Conservation (phyloP, 208 protist genomes). For the Wallacemonas collosoma region DNA sequence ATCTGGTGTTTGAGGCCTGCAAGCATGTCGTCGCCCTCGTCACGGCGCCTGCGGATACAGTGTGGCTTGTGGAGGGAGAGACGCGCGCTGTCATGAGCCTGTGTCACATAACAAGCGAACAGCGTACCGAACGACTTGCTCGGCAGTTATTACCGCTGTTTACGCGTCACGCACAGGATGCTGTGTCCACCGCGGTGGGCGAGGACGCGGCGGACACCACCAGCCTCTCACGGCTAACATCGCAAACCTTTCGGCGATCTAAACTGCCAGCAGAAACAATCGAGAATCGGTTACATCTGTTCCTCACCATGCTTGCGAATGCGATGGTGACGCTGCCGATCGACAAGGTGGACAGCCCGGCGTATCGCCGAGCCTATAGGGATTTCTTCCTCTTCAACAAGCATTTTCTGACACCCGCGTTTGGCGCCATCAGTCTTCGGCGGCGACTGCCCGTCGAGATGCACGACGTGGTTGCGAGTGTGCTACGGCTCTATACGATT, state of each 20-base stretch:
- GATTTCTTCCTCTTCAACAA: conserved; percentile 64
- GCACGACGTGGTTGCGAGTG: conserved; percentile 28
- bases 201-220: neutral
- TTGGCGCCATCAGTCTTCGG: conserved; percentile 64
- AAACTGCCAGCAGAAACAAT: conserved; percentile 67
- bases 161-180: conserved; percentile 27
- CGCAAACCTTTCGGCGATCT: neutral
- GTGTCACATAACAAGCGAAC: conserved; percentile 1
- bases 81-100: neutral
- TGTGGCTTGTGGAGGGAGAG: conserved; percentile 9
- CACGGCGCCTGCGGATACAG: conserved; percentile 15
- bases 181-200: neutral
- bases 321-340: conserved; percentile 29
- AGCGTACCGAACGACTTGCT: conserved; percentile 4
- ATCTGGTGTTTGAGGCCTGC: conserved; percentile 49
- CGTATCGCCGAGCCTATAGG: conserved; percentile 44
- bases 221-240: neutral
- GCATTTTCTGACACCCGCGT: conserved; percentile 70
- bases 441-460: neutral
- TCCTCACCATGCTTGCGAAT: conserved; percentile 51
- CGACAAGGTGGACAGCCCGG: neutral
- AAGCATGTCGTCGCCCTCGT: conserved; percentile 58
- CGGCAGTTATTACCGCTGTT: conserved; percentile 54
- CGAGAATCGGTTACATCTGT: conserved; percentile 74
- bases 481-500: conserved; percentile 48